Evolutionary conservation across 2,329 filamentous ascomycete species (phyloP).

Genomic region (Cercospora zeina): DNA sequence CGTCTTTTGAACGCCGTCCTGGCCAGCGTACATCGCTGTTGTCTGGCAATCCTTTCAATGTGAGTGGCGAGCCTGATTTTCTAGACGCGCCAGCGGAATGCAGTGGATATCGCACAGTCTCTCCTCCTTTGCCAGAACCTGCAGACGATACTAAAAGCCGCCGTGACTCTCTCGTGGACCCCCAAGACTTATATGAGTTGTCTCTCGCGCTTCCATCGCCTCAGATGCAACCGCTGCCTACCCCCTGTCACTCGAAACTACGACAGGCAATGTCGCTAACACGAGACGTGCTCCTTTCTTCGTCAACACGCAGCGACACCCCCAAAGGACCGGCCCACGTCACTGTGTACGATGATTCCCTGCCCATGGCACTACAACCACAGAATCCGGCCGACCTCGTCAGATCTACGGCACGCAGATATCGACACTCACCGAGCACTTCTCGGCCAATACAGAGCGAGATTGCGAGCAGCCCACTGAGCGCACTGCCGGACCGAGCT

Average conservation of each 20-base stretch:
- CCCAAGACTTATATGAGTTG: slow-evolving; percentile 15
- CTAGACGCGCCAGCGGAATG: not conserved
- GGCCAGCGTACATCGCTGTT: slow-evolving; percentile 29
- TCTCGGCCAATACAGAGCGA: not conserved
- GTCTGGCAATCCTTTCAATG: slow-evolving; percentile 27
- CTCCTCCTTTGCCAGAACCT: not conserved
- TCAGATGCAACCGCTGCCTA: slow-evolving; percentile 18
- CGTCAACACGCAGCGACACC: slow-evolving; percentile 8
- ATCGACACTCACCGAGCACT: slow-evolving; percentile 21
- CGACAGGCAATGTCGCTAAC: slow-evolving; percentile 7
- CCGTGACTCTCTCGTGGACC: slow-evolving; percentile 15
- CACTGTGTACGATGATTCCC: slow-evolving; percentile 38
- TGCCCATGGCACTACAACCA: slow-evolving; percentile 35
- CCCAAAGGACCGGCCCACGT: slow-evolving; percentile 28
- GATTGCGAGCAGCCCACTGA: not conserved
- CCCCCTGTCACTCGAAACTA: not conserved
- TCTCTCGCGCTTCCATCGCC: slow-evolving; percentile 29
- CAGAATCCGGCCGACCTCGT: slow-evolving; percentile 41
- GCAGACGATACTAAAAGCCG: not conserved
- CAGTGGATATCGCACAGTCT: not conserved
- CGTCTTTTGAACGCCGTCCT: slow-evolving; percentile 29
- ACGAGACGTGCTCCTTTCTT: not conserved
- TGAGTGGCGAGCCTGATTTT: not conserved
- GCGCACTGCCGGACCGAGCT: slow-evolving; percentile 2
- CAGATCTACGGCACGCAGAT: slow-evolving; percentile 22